These are phyloP conservation scores for Protomyces macrosporus DNA, from an alignment of 1,139 yeast genomes.

Conservation along the genomic window DNA sequence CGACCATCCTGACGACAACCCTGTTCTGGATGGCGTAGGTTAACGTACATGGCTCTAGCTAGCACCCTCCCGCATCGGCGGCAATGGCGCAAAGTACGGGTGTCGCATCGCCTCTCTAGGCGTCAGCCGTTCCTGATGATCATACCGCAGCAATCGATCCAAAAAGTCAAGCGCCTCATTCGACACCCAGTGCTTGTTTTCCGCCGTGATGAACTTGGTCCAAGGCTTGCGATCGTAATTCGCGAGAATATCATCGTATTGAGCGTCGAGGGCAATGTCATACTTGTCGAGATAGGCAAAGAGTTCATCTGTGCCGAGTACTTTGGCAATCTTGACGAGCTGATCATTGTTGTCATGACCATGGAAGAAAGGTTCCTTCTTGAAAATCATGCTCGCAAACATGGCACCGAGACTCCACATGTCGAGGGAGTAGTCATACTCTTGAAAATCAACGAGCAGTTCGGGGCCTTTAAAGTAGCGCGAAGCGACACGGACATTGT, in stretches of 20 bases:
- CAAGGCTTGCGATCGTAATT: conserved; percentile 84
- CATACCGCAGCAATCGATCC: conserved; percentile 78
- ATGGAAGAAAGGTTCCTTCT: conserved; percentile 95
- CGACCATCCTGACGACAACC: no score
- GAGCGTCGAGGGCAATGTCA: conserved; percentile 67
- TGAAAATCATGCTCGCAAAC: conserved; percentile 94
- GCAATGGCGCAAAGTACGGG: conserved; percentile 53
- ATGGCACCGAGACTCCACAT: conserved; percentile 97
- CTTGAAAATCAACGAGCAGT: conserved; percentile 82
- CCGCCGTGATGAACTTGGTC: conserved; percentile 69
- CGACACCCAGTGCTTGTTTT: conserved; percentile 64
- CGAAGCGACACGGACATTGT: conserved; percentile 97
- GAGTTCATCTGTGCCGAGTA: conserved; percentile 83
- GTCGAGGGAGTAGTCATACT: conserved; percentile 79
- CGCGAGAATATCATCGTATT: conserved; percentile 72
- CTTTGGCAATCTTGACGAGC: conserved; percentile 87
- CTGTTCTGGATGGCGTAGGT: no score
- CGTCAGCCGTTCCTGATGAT: conserved; percentile 89
- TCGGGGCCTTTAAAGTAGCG: conserved; percentile 98
- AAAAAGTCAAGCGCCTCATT: conserved; percentile 74
- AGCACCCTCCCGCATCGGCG: not conserved
- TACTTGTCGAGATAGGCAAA: conserved; percentile 69
- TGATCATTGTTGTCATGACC: conserved; percentile 96
- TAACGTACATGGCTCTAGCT: not conserved
- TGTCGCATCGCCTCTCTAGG: conserved; percentile 94